A percentile compares a stretch with the other conserved stretches of the same genome.
phyloP scores from a whole-genome alignment of 305 asterid genomes.

The Ajuga reptans region DNA sequence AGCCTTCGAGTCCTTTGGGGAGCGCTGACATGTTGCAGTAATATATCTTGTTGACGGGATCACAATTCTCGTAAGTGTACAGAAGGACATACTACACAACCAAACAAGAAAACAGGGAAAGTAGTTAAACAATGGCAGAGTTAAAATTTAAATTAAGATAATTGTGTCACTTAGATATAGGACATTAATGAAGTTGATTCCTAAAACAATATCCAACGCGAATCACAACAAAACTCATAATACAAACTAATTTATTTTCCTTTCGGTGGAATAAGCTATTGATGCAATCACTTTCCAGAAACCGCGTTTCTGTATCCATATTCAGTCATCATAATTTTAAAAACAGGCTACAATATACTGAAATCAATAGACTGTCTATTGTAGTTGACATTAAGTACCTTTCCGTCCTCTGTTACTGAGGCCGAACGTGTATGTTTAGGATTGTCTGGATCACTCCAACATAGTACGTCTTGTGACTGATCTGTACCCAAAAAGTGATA shows the following conservation, averaged over 20 bases:
- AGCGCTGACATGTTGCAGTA: conserved; percentile 51
- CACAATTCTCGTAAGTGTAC: conserved; percentile 41
- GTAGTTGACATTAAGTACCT: conserved; percentile 27
- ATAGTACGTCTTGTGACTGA: conserved; percentile 62
- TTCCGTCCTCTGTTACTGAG: conserved; percentile 64
- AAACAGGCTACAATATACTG: too few relatives aligned
- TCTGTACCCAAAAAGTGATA: conserved; percentile 63
- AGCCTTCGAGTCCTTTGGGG: conserved; percentile 46
- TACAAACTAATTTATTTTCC: not conserved
- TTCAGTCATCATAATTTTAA: not conserved
- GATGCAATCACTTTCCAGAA: not conserved
- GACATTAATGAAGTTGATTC: too few relatives aligned
- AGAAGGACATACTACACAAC: conserved; percentile 56
- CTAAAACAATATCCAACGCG: not conserved
- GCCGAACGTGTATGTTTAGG: conserved; percentile 57
- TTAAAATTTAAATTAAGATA: too few relatives aligned
- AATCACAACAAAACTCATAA: not conserved
- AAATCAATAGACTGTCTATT: not conserved
- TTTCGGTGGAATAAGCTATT: not conserved
- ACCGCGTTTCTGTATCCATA: not conserved
- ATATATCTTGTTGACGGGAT: conserved; percentile 55
- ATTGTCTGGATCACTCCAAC: conserved; percentile 64
- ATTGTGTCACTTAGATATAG: too few relatives aligned
- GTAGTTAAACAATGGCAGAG: too few relatives aligned
- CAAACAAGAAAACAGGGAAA: conserved; percentile 7